Evolutionary conservation across 2,329 filamentous ascomycete species (phyloP), one percentile per base, ranked within the genome.

Genomic region (Fusarium fujikuroi): DNA sequence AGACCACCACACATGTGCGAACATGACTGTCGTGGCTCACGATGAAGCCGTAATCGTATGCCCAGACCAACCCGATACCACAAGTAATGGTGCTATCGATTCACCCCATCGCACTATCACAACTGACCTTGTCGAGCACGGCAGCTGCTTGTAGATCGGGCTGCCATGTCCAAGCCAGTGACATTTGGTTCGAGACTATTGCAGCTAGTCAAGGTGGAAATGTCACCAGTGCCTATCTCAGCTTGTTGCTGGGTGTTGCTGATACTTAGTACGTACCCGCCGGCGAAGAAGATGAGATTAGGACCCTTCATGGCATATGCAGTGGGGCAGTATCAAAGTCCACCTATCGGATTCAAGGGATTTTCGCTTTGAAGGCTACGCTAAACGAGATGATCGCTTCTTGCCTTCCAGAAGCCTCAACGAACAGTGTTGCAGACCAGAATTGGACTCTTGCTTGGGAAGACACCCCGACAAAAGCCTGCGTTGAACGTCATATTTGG

Each of bases 341-440:
- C 74, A 77, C 76, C 76, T 78, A 78, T 78, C 76, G 75, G 75
- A 63, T 76, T 43, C 56, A 39, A 46, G 58, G 39, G 40, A 54
- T 47, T 57, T 40, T 60, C 46, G 39, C 30, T 54, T 58, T 42
- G 50, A 58, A 60, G 63, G 47, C 42, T 62, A 42, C 59, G 56
- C 61, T 69, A 74, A 70, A 65, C 49, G 53, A 57, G 49, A 63
- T 54, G 53, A 52, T 63, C 36, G 32, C 56, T 75, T 64, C 60
- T 73, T 57, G 43, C 58, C 66, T 78, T 78, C 76, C 69, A 76
- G 76, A 78, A 78, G 75, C 53, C 63, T 76, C 54, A 66, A 56
- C 52, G 76, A 78, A 78, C 58, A 66, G 60, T 65, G 42, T 44
- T 73, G 52, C 47, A 70, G 63, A 75, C 73, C 74, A 62, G 59